Evolutionary conservation across 169 alveolate genomes (phyloP), one percentile per base, ranked within the genome.

Genomic region (Plasmodium falciparum): DNA sequence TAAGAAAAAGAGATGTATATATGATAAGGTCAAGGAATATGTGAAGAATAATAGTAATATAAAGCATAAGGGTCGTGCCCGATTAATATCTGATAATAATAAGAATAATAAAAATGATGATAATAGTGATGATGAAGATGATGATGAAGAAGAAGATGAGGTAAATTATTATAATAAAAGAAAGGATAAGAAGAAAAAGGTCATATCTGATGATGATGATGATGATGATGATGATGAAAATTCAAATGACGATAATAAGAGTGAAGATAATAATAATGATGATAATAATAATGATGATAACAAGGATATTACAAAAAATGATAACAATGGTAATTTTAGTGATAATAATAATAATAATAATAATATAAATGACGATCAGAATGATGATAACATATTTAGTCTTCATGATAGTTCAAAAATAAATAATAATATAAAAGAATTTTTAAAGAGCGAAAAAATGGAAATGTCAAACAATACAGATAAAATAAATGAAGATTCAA

Each of bases 1-100:
- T 88, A 85, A 74, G 54, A 65, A 90, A 59, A 74, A 56, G 75
- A 86, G 89, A 59, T 62, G 94, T 74, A 33, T 69, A 24, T 80
- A 93, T 88, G 63, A 93, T 85, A 65, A 92, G 88, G 59, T 73
- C 66, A 39, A 65, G 70, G 92, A 88, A 66, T 20, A 67, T 75
- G 12, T 78, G 73, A 62, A 78, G 74, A 65, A 88, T 78, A 45
- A 74, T 63, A 74, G 39, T 56, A 58, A 39, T 85, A 56, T 58
- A 47, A 50, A 83, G 62, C 47, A 39, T 39, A 39, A 39, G 47
- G 47, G 47, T 0, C 47, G 47, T 39, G 6, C 47, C 9, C 9
- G 11, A 39, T 39, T 39, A 39, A 39, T 39, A 39, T 54, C 66
- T 75, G 74, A 86, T 88, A 13, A 73, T 73, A 86, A 72, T n/a